These are phyloP conservation scores for Tilletia setariae DNA, from an alignment of 1,284 basidiomycete species.

Conservation along the genomic window DNA sequence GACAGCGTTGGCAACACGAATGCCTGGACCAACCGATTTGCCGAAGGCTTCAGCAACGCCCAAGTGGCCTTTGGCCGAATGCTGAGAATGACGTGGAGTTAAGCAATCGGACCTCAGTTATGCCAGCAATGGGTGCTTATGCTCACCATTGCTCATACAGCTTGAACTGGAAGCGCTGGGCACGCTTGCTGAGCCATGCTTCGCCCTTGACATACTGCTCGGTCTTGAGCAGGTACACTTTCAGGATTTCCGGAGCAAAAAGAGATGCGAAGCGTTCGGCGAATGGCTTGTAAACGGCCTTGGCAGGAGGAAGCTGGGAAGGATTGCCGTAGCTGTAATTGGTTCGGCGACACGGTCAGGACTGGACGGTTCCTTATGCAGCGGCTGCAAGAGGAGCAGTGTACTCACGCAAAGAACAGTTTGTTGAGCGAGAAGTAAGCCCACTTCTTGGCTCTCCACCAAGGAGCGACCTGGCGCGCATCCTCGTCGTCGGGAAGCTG, in stretches of 20 bases:
- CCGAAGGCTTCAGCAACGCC: conserved; percentile 48
- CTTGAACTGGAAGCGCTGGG: conserved; percentile 41
- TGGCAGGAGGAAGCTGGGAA: conserved; percentile 44
- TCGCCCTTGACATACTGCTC: conserved; percentile 33
- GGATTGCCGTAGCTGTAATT: conserved; percentile 46
- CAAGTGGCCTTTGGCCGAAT: conserved; percentile 52
- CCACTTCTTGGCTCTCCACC: conserved; percentile 55
- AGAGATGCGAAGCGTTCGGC: conserved; percentile 46
- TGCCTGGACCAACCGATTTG: conserved; percentile 38
- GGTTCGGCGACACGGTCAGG: neutral
- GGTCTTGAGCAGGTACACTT: conserved; percentile 46
- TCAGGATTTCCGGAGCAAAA: conserved; percentile 53
- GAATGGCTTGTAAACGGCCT: conserved; percentile 51
- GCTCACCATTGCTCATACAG: conserved; percentile 33
- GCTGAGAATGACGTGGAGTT: neutral
- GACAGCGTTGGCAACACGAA: conserved; percentile 51
- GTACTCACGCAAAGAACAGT: conserved; percentile 39
- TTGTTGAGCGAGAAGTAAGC: conserved; percentile 52
- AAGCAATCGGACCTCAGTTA: neutral
- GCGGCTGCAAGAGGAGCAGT: neutral
- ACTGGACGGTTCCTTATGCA: neutral
- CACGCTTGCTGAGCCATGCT: conserved; percentile 45
- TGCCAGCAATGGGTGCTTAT: neutral
- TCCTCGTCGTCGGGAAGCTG: conserved; percentile 43
- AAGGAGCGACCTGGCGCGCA: conserved; percentile 31